phyloP scores from a whole-genome alignment of 371 early-diverging fungal genomes.

The Rhizoclosmatium hyalinum region DNA sequence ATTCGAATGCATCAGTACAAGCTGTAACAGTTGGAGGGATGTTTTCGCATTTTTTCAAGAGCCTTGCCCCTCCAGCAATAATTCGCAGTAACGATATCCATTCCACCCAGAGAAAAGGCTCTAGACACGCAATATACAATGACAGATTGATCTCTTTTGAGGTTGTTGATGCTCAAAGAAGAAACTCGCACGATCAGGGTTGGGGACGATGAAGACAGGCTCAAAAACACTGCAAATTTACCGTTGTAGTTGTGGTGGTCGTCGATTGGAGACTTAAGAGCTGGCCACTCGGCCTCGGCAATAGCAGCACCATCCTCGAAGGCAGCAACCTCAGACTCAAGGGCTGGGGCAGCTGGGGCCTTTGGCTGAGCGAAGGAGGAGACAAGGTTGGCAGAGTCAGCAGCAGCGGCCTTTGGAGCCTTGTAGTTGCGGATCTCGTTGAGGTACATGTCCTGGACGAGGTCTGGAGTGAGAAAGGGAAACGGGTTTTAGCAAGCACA shows the following conservation, averaged over 20 bases:
- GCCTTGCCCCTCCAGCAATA: neutral
- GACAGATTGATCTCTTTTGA: too few relatives aligned
- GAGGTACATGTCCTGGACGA: constrained; percentile 50
- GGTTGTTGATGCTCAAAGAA: too few relatives aligned
- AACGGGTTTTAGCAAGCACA: neutral
- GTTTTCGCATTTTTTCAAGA: too few relatives aligned
- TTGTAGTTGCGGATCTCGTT: constrained; percentile 47
- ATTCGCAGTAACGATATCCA: neutral
- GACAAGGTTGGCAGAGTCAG: constrained; percentile 44
- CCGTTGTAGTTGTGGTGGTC: constrained; percentile 55
- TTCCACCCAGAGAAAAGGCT: neutral
- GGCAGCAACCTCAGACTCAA: constrained; percentile 37
- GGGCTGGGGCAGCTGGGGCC: constrained; percentile 50
- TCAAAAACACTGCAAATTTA: neutral
- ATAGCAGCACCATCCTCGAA: constrained; percentile 39
- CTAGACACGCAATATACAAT: too few relatives aligned
- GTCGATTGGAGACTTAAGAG: constrained; percentile 52
- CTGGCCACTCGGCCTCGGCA: constrained; percentile 55
- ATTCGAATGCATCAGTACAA: neutral
- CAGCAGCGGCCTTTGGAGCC: constrained; percentile 37
- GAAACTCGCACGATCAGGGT: too few relatives aligned
- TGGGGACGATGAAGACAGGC: too few relatives aligned
- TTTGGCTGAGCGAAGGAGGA: constrained; percentile 45
- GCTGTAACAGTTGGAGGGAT: too few relatives aligned
- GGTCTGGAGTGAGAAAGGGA: constrained; percentile 27